A percentile compares a stretch with the other conserved stretches of the same genome.
phyloP scores from a whole-genome alignment of 768 basidiomycete genomes.

The Kwoniella europaea region DNA sequence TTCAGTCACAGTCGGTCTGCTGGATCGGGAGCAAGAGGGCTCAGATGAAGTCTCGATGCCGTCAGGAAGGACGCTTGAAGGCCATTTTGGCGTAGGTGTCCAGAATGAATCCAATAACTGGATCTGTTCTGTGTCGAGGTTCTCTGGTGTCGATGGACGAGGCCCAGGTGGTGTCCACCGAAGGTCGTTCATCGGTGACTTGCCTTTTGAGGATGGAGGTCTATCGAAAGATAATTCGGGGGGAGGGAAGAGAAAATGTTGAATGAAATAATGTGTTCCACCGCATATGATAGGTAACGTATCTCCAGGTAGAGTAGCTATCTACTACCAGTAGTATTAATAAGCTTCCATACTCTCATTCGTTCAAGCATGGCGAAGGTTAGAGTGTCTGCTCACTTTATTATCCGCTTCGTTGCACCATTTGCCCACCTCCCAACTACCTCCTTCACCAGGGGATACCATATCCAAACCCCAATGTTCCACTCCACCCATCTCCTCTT shows the following conservation, averaged over 20 bases:
- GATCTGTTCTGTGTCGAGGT: constrained; percentile 14
- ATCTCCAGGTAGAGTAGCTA: constrained; percentile 41
- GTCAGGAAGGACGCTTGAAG: not conserved
- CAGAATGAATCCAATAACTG: constrained; percentile 50
- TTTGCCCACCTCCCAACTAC: constrained; percentile 57
- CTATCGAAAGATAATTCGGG: constrained; percentile 43
- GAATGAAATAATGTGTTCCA: constrained; percentile 96
- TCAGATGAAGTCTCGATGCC: not conserved
- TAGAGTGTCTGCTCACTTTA: constrained; percentile 64
- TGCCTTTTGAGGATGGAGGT: constrained; percentile 6
- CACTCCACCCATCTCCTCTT: constrained; percentile 75
- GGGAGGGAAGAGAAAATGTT: constrained; percentile 85
- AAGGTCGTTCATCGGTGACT: constrained; percentile 3
- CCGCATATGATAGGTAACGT: constrained; percentile 89
- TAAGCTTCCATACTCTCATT: not conserved
- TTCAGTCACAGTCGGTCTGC: constrained; percentile 23
- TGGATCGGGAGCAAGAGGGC: not conserved
- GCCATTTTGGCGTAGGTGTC: constrained; percentile 37
- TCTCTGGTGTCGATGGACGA: constrained; percentile 23
- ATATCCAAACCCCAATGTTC: constrained; percentile 89
- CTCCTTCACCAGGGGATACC: constrained; percentile 77
- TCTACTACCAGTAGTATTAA: constrained; percentile 32
- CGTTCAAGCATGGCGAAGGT: not conserved
- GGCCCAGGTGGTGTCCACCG: constrained; percentile 46
- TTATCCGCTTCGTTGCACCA: constrained; percentile 83